These are phyloP conservation scores for Ustilago bromivora DNA, from an alignment of 1,284 basidiomycete genomes.

Conservation along the genomic window DNA sequence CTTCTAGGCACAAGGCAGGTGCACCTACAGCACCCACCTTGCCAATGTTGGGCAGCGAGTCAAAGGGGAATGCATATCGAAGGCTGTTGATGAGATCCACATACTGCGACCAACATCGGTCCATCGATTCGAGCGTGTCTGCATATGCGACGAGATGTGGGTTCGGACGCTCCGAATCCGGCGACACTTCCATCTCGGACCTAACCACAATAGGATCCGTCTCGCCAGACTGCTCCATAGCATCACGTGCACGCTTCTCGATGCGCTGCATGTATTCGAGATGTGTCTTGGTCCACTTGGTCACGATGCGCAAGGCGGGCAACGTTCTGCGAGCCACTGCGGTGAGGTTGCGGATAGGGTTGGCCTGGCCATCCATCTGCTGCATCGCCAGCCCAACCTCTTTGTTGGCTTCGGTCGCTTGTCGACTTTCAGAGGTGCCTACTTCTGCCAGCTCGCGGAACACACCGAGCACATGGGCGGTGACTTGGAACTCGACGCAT, in stretches of 20 bases:
- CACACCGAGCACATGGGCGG: slow-evolving; percentile 80
- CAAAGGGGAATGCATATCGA: slow-evolving; percentile 78
- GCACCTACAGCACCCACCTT: slow-evolving; percentile 67
- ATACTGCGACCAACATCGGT: slow-evolving; percentile 79
- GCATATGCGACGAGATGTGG: slow-evolving; percentile 62
- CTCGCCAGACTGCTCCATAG: slow-evolving; percentile 36
- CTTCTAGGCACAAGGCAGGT: slow-evolving; percentile 78
- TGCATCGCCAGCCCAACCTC: slow-evolving; percentile 54
- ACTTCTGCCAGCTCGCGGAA: slow-evolving; percentile 78
- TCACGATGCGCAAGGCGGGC: slow-evolving; percentile 85
- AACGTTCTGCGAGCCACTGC: slow-evolving; percentile 86
- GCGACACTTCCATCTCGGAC: slow-evolving; percentile 33
- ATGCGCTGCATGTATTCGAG: slow-evolving; percentile 76
- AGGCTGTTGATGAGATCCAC: slow-evolving; percentile 78
- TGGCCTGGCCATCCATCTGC: slow-evolving; percentile 2
- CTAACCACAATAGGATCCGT: slow-evolving; percentile 28
- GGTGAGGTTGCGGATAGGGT: slow-evolving; percentile 79
- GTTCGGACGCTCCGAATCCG: slow-evolving; percentile 26
- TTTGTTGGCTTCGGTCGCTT: slow-evolving; percentile 74
- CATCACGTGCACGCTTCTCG: slow-evolving; percentile 45
- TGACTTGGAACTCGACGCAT: slow-evolving; percentile 77
- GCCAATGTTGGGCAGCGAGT: slow-evolving; percentile 74
- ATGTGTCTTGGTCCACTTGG: slow-evolving; percentile 89
- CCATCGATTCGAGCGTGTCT: slow-evolving; percentile 59
- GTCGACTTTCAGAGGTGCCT: slow-evolving; percentile 73